Conservation (phyloP, 345 rosid genomes). For the Orychophragmus violaceus region DNA sequence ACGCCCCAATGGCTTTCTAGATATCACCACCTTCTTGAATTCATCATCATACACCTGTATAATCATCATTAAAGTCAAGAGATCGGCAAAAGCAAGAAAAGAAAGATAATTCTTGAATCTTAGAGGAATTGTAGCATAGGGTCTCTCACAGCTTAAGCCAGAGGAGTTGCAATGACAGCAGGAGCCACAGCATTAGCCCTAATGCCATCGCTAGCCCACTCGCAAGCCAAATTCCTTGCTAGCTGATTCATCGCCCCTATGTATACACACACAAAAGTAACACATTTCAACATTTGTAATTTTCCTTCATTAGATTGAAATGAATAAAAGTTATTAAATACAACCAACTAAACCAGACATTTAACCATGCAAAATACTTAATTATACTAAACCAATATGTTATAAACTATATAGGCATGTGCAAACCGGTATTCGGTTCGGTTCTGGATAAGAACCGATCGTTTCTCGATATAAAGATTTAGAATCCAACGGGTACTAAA, state of each 20-base stretch:
- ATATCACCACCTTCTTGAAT: neutral
- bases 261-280: no score
- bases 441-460: no score
- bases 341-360: no score
- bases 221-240: conserved; percentile 68
- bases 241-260: conserved; percentile 70
- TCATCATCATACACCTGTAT: conserved; percentile 22
- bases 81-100: neutral
- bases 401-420: no score
- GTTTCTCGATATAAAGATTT: no score
- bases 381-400: no score
- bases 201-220: conserved; percentile 73
- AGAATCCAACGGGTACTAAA: no score
- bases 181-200: conserved; percentile 74
- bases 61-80: neutral
- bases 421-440: no score
- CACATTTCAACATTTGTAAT: neutral
- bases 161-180: conserved; percentile 61
- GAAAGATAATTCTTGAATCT: neutral
- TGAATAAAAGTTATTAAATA: no score
- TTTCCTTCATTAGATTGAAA: no score
- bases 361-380: no score
- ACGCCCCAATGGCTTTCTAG: conserved; percentile 44
- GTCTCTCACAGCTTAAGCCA: conserved; percentile 53
- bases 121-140: no score